Base-by-base conservation (phyloP, 495 filamentous ascomycete species). In the Penicillium pulvis region DNA sequence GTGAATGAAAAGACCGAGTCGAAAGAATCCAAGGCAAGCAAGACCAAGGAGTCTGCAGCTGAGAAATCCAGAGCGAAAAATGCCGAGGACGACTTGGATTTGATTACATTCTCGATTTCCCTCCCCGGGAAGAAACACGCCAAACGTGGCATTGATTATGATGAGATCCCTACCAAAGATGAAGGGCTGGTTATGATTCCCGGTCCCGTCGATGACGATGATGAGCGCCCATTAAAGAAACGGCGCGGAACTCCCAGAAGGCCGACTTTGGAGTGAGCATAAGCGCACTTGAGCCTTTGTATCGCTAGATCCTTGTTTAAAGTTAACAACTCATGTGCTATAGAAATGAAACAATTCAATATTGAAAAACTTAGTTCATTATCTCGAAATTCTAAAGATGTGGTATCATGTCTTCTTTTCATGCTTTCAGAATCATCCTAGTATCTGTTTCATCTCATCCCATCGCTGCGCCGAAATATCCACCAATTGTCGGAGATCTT, bases 401-500 rank as follows among this genome's bases (percentile, higher is more conserved):
- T 75, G 68, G 70, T 77, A 73, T 75, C 66, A 69, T 75, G 54
- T 64, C 61, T 55, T 60, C 58, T 54, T 55, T 46, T 57, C 58
- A 58, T 54, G 39, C 55, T 49, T 50, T 72, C 63, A 74, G 56
- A 67, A 73, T 56, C 71, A 70, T 39, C 73, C 69, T 20, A 85
- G 61, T 53, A 82, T 73, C 36, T 54, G 57, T 58, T 77, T 79
- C 68, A 84, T 77, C 49, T 83, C 75, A 20, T 71, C 72, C 82
- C 85, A 87, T 69, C 86, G 80, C 60, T 73, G 67, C 42, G 71
- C 72, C 16, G 84, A 81, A 52, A 82, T 55, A 35, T 70, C 71
- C 6, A 89, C 75, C 60, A 89, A 64, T 43, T 75, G 71, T 55
- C 71, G 80, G 70, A 89, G 73, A 41, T 83, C 78, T n/a, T 70